Base-by-base conservation (phyloP, 1,284 basidiomycete species). In the Leucoagaricus sp. region DNA sequence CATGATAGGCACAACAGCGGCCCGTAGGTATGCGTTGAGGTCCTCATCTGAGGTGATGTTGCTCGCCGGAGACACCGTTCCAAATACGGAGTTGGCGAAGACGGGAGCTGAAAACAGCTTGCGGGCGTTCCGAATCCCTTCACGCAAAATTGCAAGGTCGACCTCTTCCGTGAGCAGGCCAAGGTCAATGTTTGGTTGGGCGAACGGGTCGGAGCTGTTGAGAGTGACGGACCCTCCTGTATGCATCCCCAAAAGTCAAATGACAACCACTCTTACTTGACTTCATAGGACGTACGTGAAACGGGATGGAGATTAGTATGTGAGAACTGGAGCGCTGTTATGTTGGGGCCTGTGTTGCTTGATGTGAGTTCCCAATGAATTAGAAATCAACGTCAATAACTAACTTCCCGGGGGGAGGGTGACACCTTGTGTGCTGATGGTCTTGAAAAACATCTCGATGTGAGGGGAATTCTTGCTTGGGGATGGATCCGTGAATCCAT, bases 131-230 rank as follows among this genome's bases (percentile, higher is more conserved):
- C 71, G 69, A 46, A 77, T 61, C 1, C 69, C 72, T 41, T 71
- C 63, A 2, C 66, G 62, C 61, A 76, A 62, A 1, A 66, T 64
- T 28, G 67, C 63, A 8, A 75, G 60, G 60, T 79, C 77, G 53
- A 75, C 73, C 1, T 66, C 61, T 26, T 69, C 63, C 3, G 58
- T 61, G 17, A 79, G 60, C 44, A 74, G 65, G 6, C 52, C 65
- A 0, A 73, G 71, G 58, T 78, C 66, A 49, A 80, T 75, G 19
- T 72, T 26, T 0, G 77, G 78, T 5, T 64, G 25, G 9, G 62
- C 67, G 59, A 77, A 76, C 0, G 75, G 73, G 56, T 74, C 62
- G 1, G 65, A 64, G 7, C 70, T 69, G 13, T 63, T 64, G 1
- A 78, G 58, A 8, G 57, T 66, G 25, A 74, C 60, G 17, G 69